Base-by-base conservation (phyloP, 2,329 filamentous ascomycete genomes). In the Gyromitra esculenta region DNA sequence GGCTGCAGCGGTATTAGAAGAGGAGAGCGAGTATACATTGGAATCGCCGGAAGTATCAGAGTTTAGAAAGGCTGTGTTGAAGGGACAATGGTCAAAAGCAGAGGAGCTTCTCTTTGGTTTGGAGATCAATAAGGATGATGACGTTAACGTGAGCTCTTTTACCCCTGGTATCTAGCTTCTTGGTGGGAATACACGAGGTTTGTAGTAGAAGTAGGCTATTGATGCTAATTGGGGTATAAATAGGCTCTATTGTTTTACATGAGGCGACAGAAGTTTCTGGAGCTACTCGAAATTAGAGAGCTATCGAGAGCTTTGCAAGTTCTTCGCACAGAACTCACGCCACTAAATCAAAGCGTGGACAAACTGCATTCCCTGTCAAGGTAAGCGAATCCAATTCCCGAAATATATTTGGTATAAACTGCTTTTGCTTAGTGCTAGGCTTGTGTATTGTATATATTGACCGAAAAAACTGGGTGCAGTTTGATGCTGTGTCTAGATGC, bases 241-340 rank as follows among this genome's bases (percentile, higher is more conserved):
- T 66, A 81, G 80, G 80, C 80, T 21, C 67, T 99, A 91, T 88
- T 91, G 60, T 97, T 98, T 83, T 91, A 90, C 86, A 86, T 99
- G 81, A 89, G 95, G 79, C 92, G 97, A 82, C 96, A 99, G 83
- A 98, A 98, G 83, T 99, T 95, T 81, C 86, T 99, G 39, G 96
- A 99, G 84, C 85, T 97, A 7, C 85, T 99, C 56, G 94, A 98
- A 83, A 86, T 87, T 81, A 87, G 90, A 79, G 90, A 97, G 80
- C 88, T 92, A 7, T 87, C 87, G 13, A 87, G 88, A 66, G 96
- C 95, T 6, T 86, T 99, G 73, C 87, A 87, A 81, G 93, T 97
- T n/a, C 87, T 99, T 59, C 90, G 96, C 21, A 90, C 89, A 78
- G 95, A 99, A 85, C 85, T 99, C 70, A 96, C 94, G 0, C 94